Percentiles rank a stretch among this genome's conserved stretches.
These are phyloP conservation scores for Boletus subcaerulescens DNA, from an alignment of 768 basidiomycete species.

Conservation along the genomic window DNA sequence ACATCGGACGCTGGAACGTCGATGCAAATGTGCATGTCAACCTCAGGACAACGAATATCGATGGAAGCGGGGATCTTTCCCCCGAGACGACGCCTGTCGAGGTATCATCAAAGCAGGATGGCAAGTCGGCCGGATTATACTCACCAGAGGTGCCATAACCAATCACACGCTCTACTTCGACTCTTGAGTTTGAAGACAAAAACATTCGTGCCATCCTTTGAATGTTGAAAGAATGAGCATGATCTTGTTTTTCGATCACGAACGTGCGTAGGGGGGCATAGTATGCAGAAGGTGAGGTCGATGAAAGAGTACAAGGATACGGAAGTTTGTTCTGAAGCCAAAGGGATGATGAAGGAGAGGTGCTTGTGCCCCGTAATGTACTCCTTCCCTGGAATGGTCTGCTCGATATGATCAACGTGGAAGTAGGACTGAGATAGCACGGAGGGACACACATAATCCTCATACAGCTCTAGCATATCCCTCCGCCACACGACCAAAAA, in stretches of 20 bases:
- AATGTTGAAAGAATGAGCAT: slow-evolving; percentile 47
- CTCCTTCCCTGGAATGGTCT: slow-evolving; percentile 68
- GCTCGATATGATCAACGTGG: slow-evolving; percentile 7
- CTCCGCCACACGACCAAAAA: slow-evolving; percentile 85
- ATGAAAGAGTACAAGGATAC: slow-evolving; percentile 86
- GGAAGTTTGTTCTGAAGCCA: slow-evolving; percentile 56
- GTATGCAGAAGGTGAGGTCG: slow-evolving; percentile 79
- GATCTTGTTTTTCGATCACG: slow-evolving; percentile 38
- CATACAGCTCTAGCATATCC: slow-evolving; percentile 77
- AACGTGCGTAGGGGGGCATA: slow-evolving; percentile 56
- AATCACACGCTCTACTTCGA: slow-evolving; percentile 77
- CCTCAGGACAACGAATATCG: slow-evolving; percentile 65
- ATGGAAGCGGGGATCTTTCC: slow-evolving; percentile 66
- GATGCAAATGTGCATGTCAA: slow-evolving; percentile 67
- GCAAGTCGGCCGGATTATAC: slow-evolving; percentile 1
- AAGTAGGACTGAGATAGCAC: background rate
- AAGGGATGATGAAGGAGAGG: slow-evolving; percentile 75
- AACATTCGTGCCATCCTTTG: slow-evolving; percentile 71
- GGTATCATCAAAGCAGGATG: background rate
- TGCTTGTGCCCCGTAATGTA: slow-evolving; percentile 69
- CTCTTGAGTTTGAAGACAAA: slow-evolving; percentile 84
- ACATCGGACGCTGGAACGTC: slow-evolving; percentile 55
- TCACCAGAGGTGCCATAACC: slow-evolving; percentile 88
- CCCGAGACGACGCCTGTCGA: slow-evolving; percentile 63
- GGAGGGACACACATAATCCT: slow-evolving; percentile 66